phyloP scores from a whole-genome alignment of 495 filamentous ascomycete genomes.

The Aspergillus incahuasiensis region DNA sequence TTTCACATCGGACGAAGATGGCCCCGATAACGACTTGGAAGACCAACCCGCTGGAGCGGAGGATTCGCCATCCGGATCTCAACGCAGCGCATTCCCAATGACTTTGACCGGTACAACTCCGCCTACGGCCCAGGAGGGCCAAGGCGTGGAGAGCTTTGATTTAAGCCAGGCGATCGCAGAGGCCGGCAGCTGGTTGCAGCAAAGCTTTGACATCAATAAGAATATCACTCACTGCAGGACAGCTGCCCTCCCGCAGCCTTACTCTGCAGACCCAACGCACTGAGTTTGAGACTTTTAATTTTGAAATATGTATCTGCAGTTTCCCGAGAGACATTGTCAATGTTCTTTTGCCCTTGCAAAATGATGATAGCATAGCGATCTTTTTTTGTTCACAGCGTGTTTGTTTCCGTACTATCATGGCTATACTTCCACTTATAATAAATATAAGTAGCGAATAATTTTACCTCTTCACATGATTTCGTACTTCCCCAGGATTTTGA shows the following conservation, averaged over 20 bases:
- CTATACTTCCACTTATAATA: neutral
- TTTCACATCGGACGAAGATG: constrained; percentile 3
- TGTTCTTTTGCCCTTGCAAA: neutral
- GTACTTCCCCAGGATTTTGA: neutral
- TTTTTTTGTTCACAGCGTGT: neutral
- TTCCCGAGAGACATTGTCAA: neutral
- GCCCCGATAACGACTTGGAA: neutral
- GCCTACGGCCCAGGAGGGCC: constrained; percentile 35
- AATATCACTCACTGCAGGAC: constrained; percentile 19
- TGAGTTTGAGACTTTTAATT: neutral
- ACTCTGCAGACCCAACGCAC: neutral
- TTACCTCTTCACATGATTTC: no score
- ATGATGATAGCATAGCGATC: constrained; percentile 7
- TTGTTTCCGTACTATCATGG: neutral
- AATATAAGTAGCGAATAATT: neutral
- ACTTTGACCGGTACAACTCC: constrained; percentile 32
- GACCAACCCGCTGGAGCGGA: neutral
- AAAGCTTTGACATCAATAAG: constrained; percentile 38
- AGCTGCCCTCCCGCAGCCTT: constrained; percentile 4
- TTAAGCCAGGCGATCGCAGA: constrained; percentile 43
- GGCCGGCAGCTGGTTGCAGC: constrained; percentile 42
- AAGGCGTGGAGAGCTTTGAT: constrained; percentile 35
- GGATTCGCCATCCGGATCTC: constrained; percentile 8
- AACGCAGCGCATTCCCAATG: constrained; percentile 24
- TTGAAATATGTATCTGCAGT: neutral